Evolutionary conservation across 2,329 filamentous ascomycete genomes (phyloP).

Genomic region (Raffaelea deltoideospora): DNA sequence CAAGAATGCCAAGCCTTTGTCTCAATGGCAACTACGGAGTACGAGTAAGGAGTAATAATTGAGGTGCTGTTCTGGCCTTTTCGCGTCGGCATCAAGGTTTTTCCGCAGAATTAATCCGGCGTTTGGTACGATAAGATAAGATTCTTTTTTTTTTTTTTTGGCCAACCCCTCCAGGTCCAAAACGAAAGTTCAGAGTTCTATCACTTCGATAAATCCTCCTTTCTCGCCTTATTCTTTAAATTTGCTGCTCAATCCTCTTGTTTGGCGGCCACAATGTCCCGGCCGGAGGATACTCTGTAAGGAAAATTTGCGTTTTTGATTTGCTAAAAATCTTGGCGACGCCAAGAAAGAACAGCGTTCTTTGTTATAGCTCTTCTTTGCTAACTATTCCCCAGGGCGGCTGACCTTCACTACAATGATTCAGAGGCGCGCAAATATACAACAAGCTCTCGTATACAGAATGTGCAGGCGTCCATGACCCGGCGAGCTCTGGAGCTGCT

Average conservation of each 20-base stretch:
- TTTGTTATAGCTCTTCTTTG: too few species aligned
- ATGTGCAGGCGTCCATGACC: slow-evolving; percentile 91
- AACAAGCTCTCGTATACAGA: slow-evolving; percentile 85
- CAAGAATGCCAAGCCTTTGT: too few species aligned
- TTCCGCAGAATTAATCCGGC: slow-evolving; percentile 2
- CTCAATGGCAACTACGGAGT: too few species aligned
- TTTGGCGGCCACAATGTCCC: slow-evolving; percentile 60
- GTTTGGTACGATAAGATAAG: background rate
- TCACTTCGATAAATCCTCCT: background rate
- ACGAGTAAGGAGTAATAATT: too few species aligned
- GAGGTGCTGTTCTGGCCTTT: too few species aligned
- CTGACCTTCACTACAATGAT: slow-evolving; percentile 97
- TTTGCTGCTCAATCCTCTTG: too few species aligned
- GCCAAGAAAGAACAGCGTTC: too few species aligned
- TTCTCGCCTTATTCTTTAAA: too few species aligned
- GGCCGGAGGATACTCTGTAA: slow-evolving; percentile 88
- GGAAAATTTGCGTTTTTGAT: slow-evolving; percentile 10
- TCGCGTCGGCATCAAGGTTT: too few species aligned
- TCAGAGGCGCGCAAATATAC: slow-evolving; percentile 94
- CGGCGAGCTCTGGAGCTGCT: slow-evolving; percentile 85
- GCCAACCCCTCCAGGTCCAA: too few species aligned
- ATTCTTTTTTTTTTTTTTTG: too few species aligned
- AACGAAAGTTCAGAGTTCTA: background rate
- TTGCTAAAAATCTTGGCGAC: background rate
- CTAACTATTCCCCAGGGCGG: slow-evolving; percentile 44